phyloP scores from a whole-genome alignment of 306 rosid species.

The Malus fusca region DNA sequence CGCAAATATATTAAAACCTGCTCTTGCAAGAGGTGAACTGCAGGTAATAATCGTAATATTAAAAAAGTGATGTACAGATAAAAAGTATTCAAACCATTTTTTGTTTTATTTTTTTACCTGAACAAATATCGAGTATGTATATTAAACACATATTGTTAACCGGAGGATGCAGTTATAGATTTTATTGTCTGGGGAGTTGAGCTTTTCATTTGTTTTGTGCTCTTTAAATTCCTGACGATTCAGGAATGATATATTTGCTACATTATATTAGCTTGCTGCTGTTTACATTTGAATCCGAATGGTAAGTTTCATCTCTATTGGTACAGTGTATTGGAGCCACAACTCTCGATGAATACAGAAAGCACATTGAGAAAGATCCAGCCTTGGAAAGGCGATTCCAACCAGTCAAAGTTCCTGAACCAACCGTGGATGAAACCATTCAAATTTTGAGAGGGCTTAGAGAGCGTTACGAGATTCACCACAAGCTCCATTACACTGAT shows the following conservation, averaged over 20 bases:
- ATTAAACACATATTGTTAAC: background rate
- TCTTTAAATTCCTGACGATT: background rate
- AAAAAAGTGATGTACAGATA: background rate
- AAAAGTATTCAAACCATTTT: background rate
- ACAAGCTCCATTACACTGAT: conserved; percentile 92
- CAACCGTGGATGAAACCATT: conserved; percentile 82
- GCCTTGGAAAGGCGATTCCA: conserved; percentile 93
- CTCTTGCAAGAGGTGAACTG: conserved; percentile 95
- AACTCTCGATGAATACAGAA: conserved; percentile 89
- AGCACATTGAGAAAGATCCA: conserved; percentile 93
- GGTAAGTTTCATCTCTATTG: conserved; percentile 14
- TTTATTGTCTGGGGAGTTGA: background rate
- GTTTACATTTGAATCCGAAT: background rate
- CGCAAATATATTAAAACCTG: conserved; percentile 89
- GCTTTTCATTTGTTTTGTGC: background rate
- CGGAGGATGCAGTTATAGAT: background rate
- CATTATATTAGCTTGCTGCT: background rate
- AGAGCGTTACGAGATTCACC: conserved; percentile 92
- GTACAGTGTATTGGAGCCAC: conserved; percentile 97
- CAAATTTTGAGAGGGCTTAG: conserved; percentile 82
- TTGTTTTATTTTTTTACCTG: background rate
- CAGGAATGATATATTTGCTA: background rate
- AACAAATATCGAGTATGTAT: background rate
- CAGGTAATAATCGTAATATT: conserved; percentile 45
- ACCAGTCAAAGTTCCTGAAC: conserved; percentile 94